Base-by-base conservation (phyloP, 2,329 filamentous ascomycete species). In the Xylariomycetidae sp. region DNA sequence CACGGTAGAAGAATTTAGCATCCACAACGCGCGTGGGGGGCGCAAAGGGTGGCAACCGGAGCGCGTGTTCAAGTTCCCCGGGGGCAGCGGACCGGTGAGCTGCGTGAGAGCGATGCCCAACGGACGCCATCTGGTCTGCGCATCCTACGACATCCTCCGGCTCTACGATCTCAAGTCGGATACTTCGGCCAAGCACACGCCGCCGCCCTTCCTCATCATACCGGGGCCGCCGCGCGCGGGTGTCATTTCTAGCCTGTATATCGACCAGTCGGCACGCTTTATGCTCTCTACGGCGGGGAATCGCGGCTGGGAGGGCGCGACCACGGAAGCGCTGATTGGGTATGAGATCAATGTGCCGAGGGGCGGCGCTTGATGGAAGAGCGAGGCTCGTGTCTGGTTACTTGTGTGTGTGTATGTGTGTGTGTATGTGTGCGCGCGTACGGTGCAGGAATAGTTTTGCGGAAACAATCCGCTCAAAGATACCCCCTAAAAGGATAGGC, bases 241-340 rank as follows among this genome's bases (percentile, higher is more conserved):
- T 27, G 87, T 94, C 26, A 90, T 96, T 26, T 87, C 84, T 0
- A 80, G 84, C 40, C 65, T 97, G 8, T 92, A 90, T 52, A 71
- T 96, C 29, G 92, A 98, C 57, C 85, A 85, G 4, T 85, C 87
- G 0, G 90, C 87, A 56, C 74, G 80, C 13, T 97, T 89, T 55
- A 90, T 98, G 83, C 75, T 98, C 20, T 90, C 86, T 2, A 86
- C 88, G 1, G 89, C 87, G 4, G 92, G 92, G 0, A 97, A 92
- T 42, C 69, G 92, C 42, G 92, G 92, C 1, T 98, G 92, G 92
- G 92, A 97, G 58, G 92, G 92, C 2, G 80, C 75, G 14, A 82
- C 75, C 22, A 97, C 92, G 0, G 92, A 98, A 64, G 88, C 92
- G 1, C 59, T 98, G 40, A 77, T 98, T 34, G 92, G 92, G 12